Evolutionary conservation across 768 basidiomycete species (phyloP), one percentile per base, ranked within the genome.

Genomic region (Amanita pseudoporphyria): DNA sequence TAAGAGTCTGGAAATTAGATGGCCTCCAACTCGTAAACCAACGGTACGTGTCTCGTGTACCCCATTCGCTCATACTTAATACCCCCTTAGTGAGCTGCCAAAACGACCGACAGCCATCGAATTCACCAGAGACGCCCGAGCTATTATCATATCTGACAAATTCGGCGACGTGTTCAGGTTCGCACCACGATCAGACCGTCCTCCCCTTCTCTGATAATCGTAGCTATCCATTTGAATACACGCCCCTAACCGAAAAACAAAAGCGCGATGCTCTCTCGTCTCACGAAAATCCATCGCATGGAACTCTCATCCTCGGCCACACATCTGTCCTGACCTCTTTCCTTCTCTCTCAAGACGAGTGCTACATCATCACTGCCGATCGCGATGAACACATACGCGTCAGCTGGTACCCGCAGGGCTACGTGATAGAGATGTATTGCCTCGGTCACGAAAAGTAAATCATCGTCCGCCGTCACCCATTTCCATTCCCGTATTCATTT

Each of bases 321-420:
- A 81, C 86, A 1, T 96, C 93, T 10, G 78, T 90, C 36, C 65
- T 98, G 51, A 95, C 85, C 9, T 65, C 74, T 1, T 83, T 87
- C 62, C 58, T 84, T 38, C 76, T 95, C 48, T 76, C 82, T 0
- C 61, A 64, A 0, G 82, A 88, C 59, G 80, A 83, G 56, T 73
- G 72, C 46, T 82, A 74, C 60, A 82, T 99, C 58, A 75, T 97
- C 54, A 91, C 92, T 0, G 85, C 90, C 0, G 96, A 98, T 60
- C 70, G 96, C 39, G 96, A 99, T 60, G 96, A 98, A 62, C 96
- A 98, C 60, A 85, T 99, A 45, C 75, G 96, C 47, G 77, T 95
- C 13, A 93, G 88, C 58, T 79, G 87, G 78, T 98, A 77, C 60
- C 96, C 96, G 0, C 71, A 85, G 47, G 88, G 92, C 14, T 87